phyloP scores from a whole-genome alignment of 2,329 filamentous ascomycete genomes.

The Paecilomyces formosus region DNA sequence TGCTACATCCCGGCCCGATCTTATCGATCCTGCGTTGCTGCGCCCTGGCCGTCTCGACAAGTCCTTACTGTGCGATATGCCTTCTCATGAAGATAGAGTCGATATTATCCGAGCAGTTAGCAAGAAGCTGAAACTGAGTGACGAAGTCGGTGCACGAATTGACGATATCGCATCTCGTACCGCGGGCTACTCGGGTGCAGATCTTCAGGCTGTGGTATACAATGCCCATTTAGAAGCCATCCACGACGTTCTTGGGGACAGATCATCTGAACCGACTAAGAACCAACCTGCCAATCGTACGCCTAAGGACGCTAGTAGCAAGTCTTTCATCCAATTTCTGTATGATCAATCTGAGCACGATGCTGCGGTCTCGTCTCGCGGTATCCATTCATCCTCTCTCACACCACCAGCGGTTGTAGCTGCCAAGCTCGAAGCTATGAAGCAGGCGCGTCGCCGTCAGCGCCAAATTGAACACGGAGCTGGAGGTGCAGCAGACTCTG shows the following conservation, averaged over 20 bases:
- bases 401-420: slow-evolving; percentile 72
- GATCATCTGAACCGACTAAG: slow-evolving; percentile 28
- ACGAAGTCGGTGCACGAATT: slow-evolving; percentile 57
- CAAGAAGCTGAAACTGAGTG: slow-evolving; percentile 66
- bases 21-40: slow-evolving; percentile 90
- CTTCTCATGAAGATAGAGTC: slow-evolving; percentile 66
- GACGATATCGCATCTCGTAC: slow-evolving; percentile 71
- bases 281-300: slow-evolving; percentile 22
- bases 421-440: slow-evolving; percentile 75
- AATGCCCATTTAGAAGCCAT: slow-evolving; percentile 97
- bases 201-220: slow-evolving; percentile 89
- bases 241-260: slow-evolving; percentile 74
- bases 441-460: slow-evolving; percentile 58
- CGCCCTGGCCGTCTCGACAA: slow-evolving; percentile 91
- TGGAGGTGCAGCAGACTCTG: slow-evolving; percentile 3
- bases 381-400: slow-evolving; percentile 48
- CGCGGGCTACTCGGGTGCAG: slow-evolving; percentile 87
- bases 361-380: slow-evolving; percentile 35
- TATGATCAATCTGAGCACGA: slow-evolving; percentile 56
- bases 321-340: slow-evolving; percentile 69
- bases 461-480: slow-evolving; percentile 43
- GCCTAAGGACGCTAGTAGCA: slow-evolving; percentile 26
- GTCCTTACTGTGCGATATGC: slow-evolving; percentile 84
- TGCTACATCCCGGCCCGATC: slow-evolving; percentile 83
- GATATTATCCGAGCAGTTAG: slow-evolving; percentile 86